Base-by-base conservation (phyloP, 768 basidiomycete species). In the Kwoniella dendrophila region DNA sequence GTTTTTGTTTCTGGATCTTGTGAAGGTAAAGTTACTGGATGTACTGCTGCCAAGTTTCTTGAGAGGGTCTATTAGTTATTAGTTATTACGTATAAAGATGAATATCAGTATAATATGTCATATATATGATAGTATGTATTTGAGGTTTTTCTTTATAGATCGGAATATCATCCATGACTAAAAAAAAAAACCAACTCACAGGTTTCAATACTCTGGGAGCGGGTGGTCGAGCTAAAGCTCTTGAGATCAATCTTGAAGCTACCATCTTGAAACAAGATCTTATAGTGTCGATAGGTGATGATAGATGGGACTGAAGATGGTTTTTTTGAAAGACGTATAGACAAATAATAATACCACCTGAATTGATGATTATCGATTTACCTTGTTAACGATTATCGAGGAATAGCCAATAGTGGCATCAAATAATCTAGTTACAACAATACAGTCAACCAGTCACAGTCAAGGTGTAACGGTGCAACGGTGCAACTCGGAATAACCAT, bases 1-100 rank as follows among this genome's bases (percentile, higher is more conserved):
- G 92, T 86, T 81, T 97, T 87, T 45, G 93, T 96, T 67, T 88
- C 83, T 55, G 95, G 95, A 54, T 78, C 74, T 32, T 66, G 54
- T 56, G 74, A 73, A 33, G 66, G 56, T 50, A 58, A 64, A 41
- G 64, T 62, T 55, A 75, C 77, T 47, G 75, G 71, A 38, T 62
- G 60, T 7, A 56, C 60, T 27, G 82, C 81, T 30, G 82, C 82
- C 48, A 82, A 74, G 29, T 74, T 68, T 58, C 81, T 79, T 56
- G 75, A 57, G 40, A 75, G 62, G 26, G 66, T 14, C 70, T 70
- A 55, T 27, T 18, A 26, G 16, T 29, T 10, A 43, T 20, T 24
- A 16, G 30, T 29, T 2, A 29, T 20, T 48, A 26, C 16, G 33
- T 26, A 49, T n/a, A 47, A n/a, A 22, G 36, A 22, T 47, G 14